Base-by-base conservation (phyloP, 495 filamentous ascomycete genomes). In the Daldinia childiae region DNA sequence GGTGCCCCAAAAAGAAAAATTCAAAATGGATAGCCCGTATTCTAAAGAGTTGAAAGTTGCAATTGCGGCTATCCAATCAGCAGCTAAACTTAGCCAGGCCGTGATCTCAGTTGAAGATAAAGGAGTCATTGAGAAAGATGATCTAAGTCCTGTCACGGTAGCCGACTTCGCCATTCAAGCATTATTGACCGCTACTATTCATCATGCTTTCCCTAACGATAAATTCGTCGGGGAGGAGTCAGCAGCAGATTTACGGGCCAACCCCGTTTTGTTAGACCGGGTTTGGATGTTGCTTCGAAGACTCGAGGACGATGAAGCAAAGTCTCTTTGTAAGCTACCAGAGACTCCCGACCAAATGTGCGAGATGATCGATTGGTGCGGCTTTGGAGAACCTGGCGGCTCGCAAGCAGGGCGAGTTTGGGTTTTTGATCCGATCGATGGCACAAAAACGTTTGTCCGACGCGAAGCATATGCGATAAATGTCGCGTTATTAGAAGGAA, bases 391-490 rank as follows among this genome's bases (percentile, higher is more conserved):
- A 9, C 76, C 78, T 8, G 72, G 72, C 0, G 81, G 82, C 15
- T 73, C 77, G 1, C 72, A 70, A 0, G 78, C 79, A 1, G 77
- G 80, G 2, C 76, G 85, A 4, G 79, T 85, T 1, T 92, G 90
- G 90, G 87, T 90, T 3, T 84, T 92, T 36, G 90, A 92, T 73
- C 90, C 90, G 0, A 90, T 92, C 51, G 90, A 92, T 66, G 90
- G 90, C 26, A 92, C 90, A 0, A 86, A 85, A 39, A 89, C 88
- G 3, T 92, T 89, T 60, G 84, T 92, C 14, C 77, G 77, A 7
- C 85, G 86, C 38, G 79, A 89, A 71, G 88, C 91, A 68, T 92
- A 91, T 64, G 83, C 80, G 29, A 81, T 85, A 62, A 85, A 85
- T 57, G 72, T 84, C 5, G 82, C 81, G 19, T 78, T 84, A 5